phyloP scores from a whole-genome alignment of 2,329 filamentous ascomycete genomes.

The Orbilia brochopaga region DNA sequence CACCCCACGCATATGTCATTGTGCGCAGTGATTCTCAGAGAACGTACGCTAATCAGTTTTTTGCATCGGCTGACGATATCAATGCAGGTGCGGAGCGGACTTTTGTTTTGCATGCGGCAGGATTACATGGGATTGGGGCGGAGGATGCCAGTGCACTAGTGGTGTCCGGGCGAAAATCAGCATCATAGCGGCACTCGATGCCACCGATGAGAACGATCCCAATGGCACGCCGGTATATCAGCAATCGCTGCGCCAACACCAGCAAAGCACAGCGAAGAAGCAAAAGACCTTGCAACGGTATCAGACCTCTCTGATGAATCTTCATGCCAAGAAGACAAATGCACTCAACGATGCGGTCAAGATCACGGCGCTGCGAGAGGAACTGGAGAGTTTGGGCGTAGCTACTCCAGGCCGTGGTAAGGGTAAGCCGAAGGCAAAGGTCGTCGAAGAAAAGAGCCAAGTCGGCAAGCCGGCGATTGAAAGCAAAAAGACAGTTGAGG shows the following conservation, averaged over 20 bases:
- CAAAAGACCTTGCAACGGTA: neutral
- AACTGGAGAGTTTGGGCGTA: constrained; percentile 3
- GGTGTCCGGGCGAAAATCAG: neutral
- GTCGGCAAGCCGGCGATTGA: neutral
- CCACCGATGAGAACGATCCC: neutral
- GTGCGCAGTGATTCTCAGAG: neutral
- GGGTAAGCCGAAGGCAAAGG: neutral
- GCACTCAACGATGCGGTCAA: neutral
- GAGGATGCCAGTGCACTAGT: neutral
- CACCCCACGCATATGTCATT: too few species aligned
- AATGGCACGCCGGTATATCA: neutral
- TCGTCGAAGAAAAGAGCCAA: neutral
- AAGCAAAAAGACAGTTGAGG: too few species aligned
- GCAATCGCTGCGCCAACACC: neutral
- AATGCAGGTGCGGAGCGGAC: constrained; percentile 2
- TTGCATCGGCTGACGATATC: too few species aligned
- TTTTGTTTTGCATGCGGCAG: constrained; percentile 21
- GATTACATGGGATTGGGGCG: neutral
- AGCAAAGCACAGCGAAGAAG: neutral
- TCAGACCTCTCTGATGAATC: neutral
- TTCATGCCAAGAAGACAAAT: constrained; percentile 3
- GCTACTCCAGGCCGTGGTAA: too few species aligned
- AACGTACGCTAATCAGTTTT: too few species aligned
- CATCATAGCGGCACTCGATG: neutral
- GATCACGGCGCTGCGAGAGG: constrained; percentile 2